Conservation (phyloP, 441 rosid species). For the Melastoma candidum region DNA sequence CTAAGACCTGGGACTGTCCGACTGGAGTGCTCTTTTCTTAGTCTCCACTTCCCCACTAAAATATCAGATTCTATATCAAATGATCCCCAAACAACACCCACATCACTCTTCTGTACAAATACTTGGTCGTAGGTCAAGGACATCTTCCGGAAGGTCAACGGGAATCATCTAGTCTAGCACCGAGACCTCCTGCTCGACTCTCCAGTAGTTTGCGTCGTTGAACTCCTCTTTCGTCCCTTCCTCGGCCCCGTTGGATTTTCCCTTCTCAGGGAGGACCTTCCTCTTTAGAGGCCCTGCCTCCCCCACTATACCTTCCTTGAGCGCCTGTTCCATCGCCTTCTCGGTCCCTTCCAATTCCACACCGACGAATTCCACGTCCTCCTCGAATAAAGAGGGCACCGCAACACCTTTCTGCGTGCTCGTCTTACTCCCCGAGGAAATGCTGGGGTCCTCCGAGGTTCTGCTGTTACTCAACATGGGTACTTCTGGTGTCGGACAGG, state of each 20-base stretch:
- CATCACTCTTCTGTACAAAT: too few species aligned
- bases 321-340: slow-evolving; percentile 92
- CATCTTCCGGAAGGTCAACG: too few species aligned
- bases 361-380: slow-evolving; percentile 95
- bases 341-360: slow-evolving; percentile 86
- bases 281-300: slow-evolving; percentile 88
- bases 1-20: too few species aligned
- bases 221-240: slow-evolving; percentile 59
- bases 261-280: slow-evolving; percentile 39
- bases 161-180: slow-evolving; percentile 44
- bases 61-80: too few species aligned
- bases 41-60: too few species aligned
- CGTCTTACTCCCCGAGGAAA: slow-evolving; percentile 23
- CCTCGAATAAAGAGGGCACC: slow-evolving; percentile 68
- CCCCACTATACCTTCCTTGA: slow-evolving; percentile 89
- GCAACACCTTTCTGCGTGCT: slow-evolving; percentile 34
- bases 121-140: too few species aligned
- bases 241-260: slow-evolving; percentile 38
- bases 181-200: slow-evolving; percentile 79
- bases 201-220: slow-evolving; percentile 89
- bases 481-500: slow-evolving; percentile 21
- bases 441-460: slow-evolving; percentile 16
- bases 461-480: background rate
- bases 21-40: too few species aligned
- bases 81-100: too few species aligned